Conservation (phyloP, 169 alveolate genomes). For the Plasmodium cynomolgi region DNA sequence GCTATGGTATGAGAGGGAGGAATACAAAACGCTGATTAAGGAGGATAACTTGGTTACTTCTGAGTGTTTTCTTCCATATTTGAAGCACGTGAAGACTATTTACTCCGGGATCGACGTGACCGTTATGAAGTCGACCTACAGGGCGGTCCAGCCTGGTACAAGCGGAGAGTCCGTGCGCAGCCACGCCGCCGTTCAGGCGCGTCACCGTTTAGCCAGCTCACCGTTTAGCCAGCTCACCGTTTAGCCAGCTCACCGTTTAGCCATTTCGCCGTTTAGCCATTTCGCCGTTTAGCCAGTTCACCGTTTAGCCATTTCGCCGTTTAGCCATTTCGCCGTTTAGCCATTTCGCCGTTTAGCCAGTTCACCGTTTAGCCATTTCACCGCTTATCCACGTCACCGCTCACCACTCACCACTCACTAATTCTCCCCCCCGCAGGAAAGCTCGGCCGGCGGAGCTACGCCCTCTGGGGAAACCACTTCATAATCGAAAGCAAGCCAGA, state of each 20-base stretch:
- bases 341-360: not conserved
- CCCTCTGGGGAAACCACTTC: conserved; percentile 67
- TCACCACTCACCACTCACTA: not conserved
- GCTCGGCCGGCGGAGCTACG: conserved; percentile 33
- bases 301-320: not conserved
- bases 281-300: not conserved
- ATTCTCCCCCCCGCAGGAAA: conserved; percentile 11
- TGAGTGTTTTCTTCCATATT: conserved; percentile 48
- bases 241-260: too few species aligned
- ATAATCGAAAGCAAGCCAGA: conserved; percentile 49
- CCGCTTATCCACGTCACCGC: not conserved
- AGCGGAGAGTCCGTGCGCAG: not conserved
- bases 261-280: not conserved
- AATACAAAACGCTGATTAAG: conserved; percentile 26
- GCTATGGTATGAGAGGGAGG: conserved; percentile 54
- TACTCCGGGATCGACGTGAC: conserved; percentile 72
- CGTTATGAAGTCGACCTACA: conserved; percentile 69
- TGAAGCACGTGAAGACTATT: conserved; percentile 43
- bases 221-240: not conserved
- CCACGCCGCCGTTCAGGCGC: too few species aligned
- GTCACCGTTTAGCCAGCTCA: not conserved
- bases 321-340: not conserved
- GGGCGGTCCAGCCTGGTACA: conserved; percentile 66
- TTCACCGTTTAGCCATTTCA: not conserved
- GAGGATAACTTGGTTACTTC: conserved; percentile 31